phyloP scores from a whole-genome alignment of 106 monocot genomes.

The Platanthera guangdongensis region DNA sequence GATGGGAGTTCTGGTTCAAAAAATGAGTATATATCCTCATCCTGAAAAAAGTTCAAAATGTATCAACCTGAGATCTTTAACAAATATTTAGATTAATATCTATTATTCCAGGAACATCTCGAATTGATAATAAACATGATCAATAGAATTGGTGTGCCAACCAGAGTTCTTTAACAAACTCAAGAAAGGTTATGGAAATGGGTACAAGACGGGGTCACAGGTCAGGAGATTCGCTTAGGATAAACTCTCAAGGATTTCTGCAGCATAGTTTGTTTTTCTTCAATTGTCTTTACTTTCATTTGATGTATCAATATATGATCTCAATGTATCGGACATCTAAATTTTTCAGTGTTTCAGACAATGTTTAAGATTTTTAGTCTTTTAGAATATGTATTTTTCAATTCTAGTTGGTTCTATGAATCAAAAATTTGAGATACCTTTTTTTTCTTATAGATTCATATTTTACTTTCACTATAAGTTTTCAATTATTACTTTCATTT shows the following conservation, averaged over 20 bases:
- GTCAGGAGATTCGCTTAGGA: neutral
- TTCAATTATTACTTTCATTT: too few species aligned
- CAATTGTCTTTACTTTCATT: neutral
- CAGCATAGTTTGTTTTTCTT: neutral
- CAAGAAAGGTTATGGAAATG: neutral
- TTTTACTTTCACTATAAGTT: too few species aligned
- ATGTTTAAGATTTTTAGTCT: too few species aligned
- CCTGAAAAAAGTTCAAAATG: conserved; percentile 29
- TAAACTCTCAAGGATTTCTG: neutral
- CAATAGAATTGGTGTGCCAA: neutral
- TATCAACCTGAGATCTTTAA: neutral
- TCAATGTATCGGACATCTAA: too few species aligned
- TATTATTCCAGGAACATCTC: too few species aligned
- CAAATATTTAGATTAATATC: neutral
- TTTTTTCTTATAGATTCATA: too few species aligned
- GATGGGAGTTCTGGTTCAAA: conserved; percentile 93
- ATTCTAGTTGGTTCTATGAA: too few species aligned
- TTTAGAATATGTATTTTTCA: too few species aligned
- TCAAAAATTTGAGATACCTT: too few species aligned
- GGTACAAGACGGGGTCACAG: neutral
- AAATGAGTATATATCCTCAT: conserved; percentile 87
- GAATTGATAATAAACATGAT: too few species aligned
- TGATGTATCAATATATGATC: neutral
- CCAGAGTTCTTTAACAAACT: neutral
- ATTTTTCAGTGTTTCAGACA: too few species aligned